A percentile compares a stretch with the other conserved stretches of the same genome.
Evolutionary conservation across 179 eudicot species (phyloP).

Genomic region (Silene vulgaris): DNA sequence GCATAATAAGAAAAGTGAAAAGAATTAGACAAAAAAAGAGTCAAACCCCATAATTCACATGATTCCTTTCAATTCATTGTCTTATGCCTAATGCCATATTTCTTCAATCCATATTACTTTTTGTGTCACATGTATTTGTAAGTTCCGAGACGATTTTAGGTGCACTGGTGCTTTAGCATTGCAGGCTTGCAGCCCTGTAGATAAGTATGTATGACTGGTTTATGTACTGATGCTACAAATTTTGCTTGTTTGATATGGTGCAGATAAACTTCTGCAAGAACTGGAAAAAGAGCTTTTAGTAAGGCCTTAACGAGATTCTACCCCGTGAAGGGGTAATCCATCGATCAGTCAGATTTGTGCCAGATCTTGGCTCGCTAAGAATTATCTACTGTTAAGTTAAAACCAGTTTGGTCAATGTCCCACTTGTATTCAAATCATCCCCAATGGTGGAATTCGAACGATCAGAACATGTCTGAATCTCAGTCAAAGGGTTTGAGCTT

Average conservation of each 20-base stretch:
- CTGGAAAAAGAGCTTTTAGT: not conserved
- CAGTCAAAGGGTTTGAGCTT: constrained; percentile 33
- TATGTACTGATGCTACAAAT: not conserved
- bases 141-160: not conserved
- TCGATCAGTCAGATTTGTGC: not conserved
- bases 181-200: not conserved
- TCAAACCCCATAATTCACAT: not conserved
- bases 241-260: not conserved
- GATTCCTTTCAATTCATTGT: not conserved
- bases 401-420: constrained; percentile 29
- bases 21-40: not conserved
- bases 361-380: not conserved
- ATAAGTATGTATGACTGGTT: not conserved
- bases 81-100: not conserved
- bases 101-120: not conserved
- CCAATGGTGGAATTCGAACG: constrained; percentile 33
- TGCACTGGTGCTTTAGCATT: not conserved
- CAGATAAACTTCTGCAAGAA: not conserved
- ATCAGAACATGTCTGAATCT: constrained; percentile 31
- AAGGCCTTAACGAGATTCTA: not conserved
- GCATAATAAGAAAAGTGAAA: no score
- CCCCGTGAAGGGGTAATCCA: not conserved
- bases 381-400: not conserved
- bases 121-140: not conserved
- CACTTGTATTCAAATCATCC: constrained; percentile 29